Percentiles rank a stretch among this genome's conserved stretches.
phyloP scores from a whole-genome alignment of 2,329 filamentous ascomycete species.

The Beauveria caledonica region DNA sequence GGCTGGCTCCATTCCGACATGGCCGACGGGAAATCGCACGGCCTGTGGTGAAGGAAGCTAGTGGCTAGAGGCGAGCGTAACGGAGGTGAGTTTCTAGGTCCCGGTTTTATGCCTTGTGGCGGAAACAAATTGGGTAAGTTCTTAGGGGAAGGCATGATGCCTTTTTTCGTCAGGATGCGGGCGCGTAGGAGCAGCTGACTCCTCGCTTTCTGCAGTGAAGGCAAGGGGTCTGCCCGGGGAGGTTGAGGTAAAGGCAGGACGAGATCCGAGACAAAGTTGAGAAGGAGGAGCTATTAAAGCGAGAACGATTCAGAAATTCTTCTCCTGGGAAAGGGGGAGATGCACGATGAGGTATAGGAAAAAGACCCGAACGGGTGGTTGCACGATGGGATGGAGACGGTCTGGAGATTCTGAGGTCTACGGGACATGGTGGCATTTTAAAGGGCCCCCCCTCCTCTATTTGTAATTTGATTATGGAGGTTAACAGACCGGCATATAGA shows the following conservation, averaged over 20 bases:
- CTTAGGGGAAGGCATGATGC: background rate
- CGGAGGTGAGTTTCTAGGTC: background rate
- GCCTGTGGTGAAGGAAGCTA: background rate
- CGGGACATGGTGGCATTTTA: background rate
- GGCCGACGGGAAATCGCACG: background rate
- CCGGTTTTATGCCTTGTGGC: background rate
- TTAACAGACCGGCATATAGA: no score
- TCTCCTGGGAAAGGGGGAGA: background rate
- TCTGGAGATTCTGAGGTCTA: background rate
- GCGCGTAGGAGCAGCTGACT: slow-evolving; percentile 21
- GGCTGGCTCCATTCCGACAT: background rate
- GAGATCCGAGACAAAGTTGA: background rate
- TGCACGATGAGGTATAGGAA: background rate
- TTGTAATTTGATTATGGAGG: no score
- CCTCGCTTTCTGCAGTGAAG: slow-evolving; percentile 48
- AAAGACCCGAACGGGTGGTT: no score
- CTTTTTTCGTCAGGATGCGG: background rate
- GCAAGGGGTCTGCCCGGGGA: slow-evolving; percentile 43
- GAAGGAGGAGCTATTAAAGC: background rate
- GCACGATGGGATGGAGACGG: background rate
- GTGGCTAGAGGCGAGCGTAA: background rate
- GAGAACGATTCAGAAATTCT: background rate
- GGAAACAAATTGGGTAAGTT: background rate
- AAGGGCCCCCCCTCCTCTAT: background rate
- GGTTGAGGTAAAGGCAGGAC: no score